These are phyloP conservation scores for Dittrichia graveolens DNA, from an alignment of 129 eudicot genomes.

Conservation along the genomic window DNA sequence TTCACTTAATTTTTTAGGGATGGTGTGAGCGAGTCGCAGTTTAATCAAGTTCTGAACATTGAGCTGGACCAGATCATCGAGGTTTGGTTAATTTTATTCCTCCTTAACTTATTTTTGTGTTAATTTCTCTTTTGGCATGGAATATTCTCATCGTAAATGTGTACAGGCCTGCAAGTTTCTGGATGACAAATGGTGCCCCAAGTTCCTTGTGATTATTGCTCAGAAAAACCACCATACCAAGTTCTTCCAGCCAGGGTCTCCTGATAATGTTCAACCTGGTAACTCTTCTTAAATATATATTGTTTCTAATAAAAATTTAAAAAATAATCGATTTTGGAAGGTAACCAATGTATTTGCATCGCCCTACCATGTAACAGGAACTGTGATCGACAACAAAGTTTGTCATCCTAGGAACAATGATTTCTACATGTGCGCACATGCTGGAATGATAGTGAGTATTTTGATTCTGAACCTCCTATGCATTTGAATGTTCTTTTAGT, in stretches of 20 bases:
- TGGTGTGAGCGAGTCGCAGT: slow-evolving; percentile 88
- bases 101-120: neutral
- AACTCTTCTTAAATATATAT: neutral
- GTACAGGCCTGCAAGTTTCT: slow-evolving; percentile 67
- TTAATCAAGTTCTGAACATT: slow-evolving; percentile 73
- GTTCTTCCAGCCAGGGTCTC: slow-evolving; percentile 60
- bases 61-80: slow-evolving; percentile 84
- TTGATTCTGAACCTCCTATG: neutral
- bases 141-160: neutral
- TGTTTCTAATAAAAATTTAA: neutral
- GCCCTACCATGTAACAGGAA: slow-evolving; percentile 41
- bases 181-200: slow-evolving; percentile 70
- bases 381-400: slow-evolving; percentile 67
- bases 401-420: slow-evolving; percentile 75
- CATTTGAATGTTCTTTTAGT: neutral
- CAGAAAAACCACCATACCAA: slow-evolving; percentile 91
- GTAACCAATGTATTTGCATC: neutral
- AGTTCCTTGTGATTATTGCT: slow-evolving; percentile 71
- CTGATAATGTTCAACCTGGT: slow-evolving; percentile 95
- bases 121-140: neutral
- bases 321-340: neutral
- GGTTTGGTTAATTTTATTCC: slow-evolving; percentile 42
- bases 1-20: slow-evolving; percentile 44
- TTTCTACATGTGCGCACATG: slow-evolving; percentile 83
- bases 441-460: slow-evolving; percentile 76